A percentile compares a stretch with the other conserved stretches of the same genome.
phyloP scores from a whole-genome alignment of 768 basidiomycete species.

The Agrocybe pediades region DNA sequence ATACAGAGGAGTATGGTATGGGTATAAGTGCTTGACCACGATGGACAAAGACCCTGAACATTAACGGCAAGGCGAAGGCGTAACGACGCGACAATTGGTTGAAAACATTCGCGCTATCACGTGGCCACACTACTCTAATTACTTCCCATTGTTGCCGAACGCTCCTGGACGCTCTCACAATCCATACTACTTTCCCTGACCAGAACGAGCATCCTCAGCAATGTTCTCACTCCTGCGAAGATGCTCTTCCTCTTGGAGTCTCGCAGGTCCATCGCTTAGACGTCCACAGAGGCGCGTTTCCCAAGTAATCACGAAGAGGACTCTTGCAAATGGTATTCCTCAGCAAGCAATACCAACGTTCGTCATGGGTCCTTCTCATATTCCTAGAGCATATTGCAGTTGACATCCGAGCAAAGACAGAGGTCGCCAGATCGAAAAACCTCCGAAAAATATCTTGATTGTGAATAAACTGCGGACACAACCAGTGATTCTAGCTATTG shows the following conservation, averaged over 20 bases:
- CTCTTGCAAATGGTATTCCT: conserved; percentile 13
- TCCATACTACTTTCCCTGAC: not conserved
- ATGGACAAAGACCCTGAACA: not conserved
- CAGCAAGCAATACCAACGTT: conserved; percentile 30
- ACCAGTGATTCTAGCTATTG: conserved; percentile 75
- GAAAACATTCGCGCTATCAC: conserved; percentile 32
- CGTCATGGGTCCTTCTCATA: conserved; percentile 18
- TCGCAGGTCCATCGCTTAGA: not conserved
- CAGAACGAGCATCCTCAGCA: not conserved
- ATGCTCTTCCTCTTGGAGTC: not conserved
- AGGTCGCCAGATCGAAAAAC: conserved; percentile 31
- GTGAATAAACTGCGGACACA: conserved; percentile 83
- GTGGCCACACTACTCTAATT: conserved; percentile 14
- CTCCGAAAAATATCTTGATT: conserved; percentile 68
- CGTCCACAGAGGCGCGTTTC: not conserved
- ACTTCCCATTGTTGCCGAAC: not conserved
- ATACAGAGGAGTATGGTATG: not conserved
- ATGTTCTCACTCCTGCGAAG: conserved; percentile 20
- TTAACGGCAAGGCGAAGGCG: not conserved
- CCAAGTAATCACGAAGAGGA: not conserved
- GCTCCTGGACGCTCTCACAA: not conserved
- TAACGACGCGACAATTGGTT: conserved; percentile 23
- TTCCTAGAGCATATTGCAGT: conserved; percentile 11
- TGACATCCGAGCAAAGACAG: conserved; percentile 39
- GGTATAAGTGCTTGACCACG: conserved; percentile 6